Percentiles rank a stretch among this genome's conserved stretches.
These are phyloP conservation scores for Aspergillus kassunensis DNA, from an alignment of 495 filamentous ascomycete genomes.

Conservation along the genomic window DNA sequence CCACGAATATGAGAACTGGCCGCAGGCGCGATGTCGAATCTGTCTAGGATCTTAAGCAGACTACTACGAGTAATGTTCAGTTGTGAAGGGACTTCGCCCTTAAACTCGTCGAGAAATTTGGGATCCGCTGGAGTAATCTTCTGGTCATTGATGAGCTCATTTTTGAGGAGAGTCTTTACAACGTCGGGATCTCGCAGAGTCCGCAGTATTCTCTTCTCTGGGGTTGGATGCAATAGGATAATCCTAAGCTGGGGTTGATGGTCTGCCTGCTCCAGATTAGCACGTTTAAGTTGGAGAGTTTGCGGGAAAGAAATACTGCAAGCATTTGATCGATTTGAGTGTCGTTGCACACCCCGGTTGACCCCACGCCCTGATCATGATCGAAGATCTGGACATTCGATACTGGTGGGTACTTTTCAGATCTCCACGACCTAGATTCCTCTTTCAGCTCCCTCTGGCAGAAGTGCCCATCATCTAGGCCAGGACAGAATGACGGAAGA, in stretches of 20 bases:
- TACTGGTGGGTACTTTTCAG: slow-evolving; percentile 7
- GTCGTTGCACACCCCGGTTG: neutral
- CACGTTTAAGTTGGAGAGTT: neutral
- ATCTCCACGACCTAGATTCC: slow-evolving; percentile 5
- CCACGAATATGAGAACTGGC: slow-evolving; percentile 11
- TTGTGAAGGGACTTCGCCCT: slow-evolving; percentile 6
- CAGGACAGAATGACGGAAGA: slow-evolving; percentile 6
- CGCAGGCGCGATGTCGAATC: slow-evolving; percentile 10
- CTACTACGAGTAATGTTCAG: slow-evolving; percentile 8
- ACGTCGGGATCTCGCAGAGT: slow-evolving; percentile 1
- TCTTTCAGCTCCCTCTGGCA: slow-evolving; percentile 12
- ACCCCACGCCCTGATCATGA: slow-evolving; percentile 6
- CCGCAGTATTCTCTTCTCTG: slow-evolving; percentile 3
- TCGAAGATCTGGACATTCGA: slow-evolving; percentile 6
- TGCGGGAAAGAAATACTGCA: neutral
- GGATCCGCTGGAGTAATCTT: neutral
- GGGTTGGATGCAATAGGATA: slow-evolving; percentile 7
- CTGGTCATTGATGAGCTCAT: slow-evolving; percentile 10
- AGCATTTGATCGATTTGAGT: slow-evolving; percentile 1
- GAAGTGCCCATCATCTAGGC: slow-evolving; percentile 8
- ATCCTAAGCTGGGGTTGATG: slow-evolving; percentile 7
- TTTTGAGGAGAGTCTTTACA: slow-evolving; percentile 8
- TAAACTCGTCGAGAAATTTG: slow-evolving; percentile 2
- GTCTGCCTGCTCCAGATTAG: neutral
- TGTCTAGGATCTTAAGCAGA: slow-evolving; percentile 7